Evolutionary conservation across 108 stramenopile genomes (phyloP).

Genomic region (Cyclostephanos invisitatus): DNA sequence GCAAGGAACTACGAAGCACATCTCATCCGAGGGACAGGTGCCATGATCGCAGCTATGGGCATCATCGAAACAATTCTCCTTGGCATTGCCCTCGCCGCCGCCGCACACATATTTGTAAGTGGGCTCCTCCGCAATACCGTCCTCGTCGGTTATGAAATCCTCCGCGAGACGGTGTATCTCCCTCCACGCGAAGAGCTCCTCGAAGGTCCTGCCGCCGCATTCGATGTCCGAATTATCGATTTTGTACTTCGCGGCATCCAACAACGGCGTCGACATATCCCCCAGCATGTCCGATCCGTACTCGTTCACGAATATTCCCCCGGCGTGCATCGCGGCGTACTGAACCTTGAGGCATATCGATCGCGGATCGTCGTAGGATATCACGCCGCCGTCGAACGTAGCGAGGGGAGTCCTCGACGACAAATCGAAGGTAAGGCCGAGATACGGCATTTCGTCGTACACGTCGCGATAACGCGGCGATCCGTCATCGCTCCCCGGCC

Average conservation of each 20-base stretch:
- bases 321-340: constrained; percentile 23
- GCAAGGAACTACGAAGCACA: constrained; percentile 7
- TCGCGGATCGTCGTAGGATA: constrained; percentile 31
- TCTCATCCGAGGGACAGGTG: neutral
- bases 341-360: constrained; percentile 38
- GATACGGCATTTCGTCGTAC: constrained; percentile 12
- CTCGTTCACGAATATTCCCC: constrained; percentile 23
- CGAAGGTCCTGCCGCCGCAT: constrained; percentile 25
- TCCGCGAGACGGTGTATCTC: neutral
- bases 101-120: constrained; percentile 25
- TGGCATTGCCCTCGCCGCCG: constrained; percentile 24
- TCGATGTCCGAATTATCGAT: constrained; percentile 1
- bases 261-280: constrained; percentile 26
- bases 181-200: constrained; percentile 14
- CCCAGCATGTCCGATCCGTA: constrained; percentile 26
- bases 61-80: constrained; percentile 7
- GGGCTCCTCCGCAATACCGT: neutral
- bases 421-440: constrained; percentile 10
- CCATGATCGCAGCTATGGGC: neutral
- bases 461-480: constrained; percentile 26
- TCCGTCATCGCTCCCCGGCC: constrained; percentile 32
- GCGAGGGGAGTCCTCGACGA: constrained; percentile 16
- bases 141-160: neutral
- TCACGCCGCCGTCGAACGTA: constrained; percentile 12
- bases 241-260: constrained; percentile 37